phyloP scores from a whole-genome alignment of 768 basidiomycete genomes.

The Erythrobasidium yunnanense region DNA sequence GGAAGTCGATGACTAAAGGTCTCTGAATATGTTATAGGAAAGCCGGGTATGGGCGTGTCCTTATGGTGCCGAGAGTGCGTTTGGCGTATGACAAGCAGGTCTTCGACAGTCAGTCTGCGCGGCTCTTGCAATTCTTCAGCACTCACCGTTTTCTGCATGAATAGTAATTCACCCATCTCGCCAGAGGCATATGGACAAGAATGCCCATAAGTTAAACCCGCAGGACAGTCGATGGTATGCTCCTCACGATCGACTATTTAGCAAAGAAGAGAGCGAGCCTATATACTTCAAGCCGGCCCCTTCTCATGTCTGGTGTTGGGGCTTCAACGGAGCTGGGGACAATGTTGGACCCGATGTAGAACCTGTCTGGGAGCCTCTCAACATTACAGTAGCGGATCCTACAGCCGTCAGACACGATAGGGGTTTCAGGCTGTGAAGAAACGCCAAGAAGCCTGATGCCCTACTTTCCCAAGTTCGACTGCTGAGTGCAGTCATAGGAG shows the following conservation, averaged over 20 bases:
- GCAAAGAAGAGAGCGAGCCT: constrained; percentile 68
- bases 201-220: constrained; percentile 90
- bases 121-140: not conserved
- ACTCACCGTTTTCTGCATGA: not conserved
- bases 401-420: constrained; percentile 35
- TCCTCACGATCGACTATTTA: constrained; percentile 88
- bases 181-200: constrained; percentile 85
- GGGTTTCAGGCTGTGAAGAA: constrained; percentile 19
- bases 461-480: too few species aligned
- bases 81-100: constrained; percentile 64
- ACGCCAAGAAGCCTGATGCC: too few species aligned
- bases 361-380: constrained; percentile 72
- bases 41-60: constrained; percentile 84
- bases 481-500: too few species aligned
- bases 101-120: constrained; percentile 17
- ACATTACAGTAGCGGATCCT: constrained; percentile 34
- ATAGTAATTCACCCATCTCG: constrained; percentile 75
- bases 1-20: not conserved
- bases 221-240: constrained; percentile 98
- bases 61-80: constrained; percentile 96
- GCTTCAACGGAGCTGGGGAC: constrained; percentile 98
- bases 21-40: not conserved
- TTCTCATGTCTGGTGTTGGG: constrained; percentile 95
- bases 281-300: constrained; percentile 72
- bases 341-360: constrained; percentile 95